Evolutionary conservation across 768 basidiomycete species (phyloP), one percentile per base, ranked within the genome.

Genomic region (Piloderma croceum): DNA sequence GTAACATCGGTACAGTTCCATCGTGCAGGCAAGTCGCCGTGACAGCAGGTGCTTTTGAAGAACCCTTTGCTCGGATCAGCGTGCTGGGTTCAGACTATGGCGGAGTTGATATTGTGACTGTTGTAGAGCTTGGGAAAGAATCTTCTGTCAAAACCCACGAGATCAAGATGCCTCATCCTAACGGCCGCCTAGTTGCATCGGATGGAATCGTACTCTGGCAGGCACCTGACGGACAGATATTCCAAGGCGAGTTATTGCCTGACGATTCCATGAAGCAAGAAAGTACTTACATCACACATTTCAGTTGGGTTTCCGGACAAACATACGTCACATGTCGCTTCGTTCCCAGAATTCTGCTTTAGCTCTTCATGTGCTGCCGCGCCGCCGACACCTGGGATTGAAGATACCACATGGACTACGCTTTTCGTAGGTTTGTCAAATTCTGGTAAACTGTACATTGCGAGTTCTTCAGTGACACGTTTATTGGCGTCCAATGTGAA

Each of bases 341-440:
- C 59, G 1, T 77, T 90, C 47, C 72, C 76, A 0, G 78, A 79
- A 45, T 77, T 80, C 53, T 90, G 83, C 51, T 57, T 74, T 22
- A 67, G 68, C 35, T 58, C 68, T 1, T 61, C 68, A 27, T 60
- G 63, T 29, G 43, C 67, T 19, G 38, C 31, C 3, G 39, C 57
- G 5, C 17, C 57, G 3, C 42, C 61, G 5, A 36, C 51, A 24
- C 48, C 43, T 39, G 25, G 44, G 13, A 41, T 40, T 24, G 42
- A 44, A 19, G 39, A 45, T 39, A 31, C 43, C n/a, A n/a, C n/a
- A n/a, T n/a, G n/a, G n/a, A n/a, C n/a, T 36, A 13, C 44, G 11
- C 41, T 82, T 1, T 74, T 79, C 47, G 54, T 91, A 41, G 90
- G 87, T 1, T 73, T 87, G 2, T 70, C 81, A 2, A 61, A 68